These are phyloP conservation scores for Kitagawia praeruptora DNA, from an alignment of 129 eudicot species.

Conservation along the genomic window DNA sequence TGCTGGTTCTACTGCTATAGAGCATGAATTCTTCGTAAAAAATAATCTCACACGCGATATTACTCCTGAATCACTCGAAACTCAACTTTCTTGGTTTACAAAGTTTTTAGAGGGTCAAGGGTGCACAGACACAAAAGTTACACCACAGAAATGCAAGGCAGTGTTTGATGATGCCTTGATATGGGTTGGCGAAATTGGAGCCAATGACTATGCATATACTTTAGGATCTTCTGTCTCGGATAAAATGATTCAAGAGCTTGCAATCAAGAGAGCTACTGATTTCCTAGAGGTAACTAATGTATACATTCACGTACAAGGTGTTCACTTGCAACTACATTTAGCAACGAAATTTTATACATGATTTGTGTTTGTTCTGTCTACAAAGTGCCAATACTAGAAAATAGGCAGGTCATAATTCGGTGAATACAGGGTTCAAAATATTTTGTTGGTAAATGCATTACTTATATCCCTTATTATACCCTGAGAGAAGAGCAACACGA, in stretches of 20 bases:
- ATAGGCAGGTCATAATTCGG: not conserved
- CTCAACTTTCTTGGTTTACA: conserved; percentile 63
- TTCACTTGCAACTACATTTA: not conserved
- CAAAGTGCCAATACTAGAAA: not conserved
- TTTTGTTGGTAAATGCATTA: not conserved
- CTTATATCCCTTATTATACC: not conserved
- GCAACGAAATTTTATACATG: not conserved
- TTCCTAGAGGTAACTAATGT: conserved; percentile 49
- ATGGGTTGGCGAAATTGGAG: conserved; percentile 98
- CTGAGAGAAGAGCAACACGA: not conserved
- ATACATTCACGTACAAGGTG: not conserved
- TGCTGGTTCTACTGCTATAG: conserved; percentile 76
- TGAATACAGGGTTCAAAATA: not conserved
- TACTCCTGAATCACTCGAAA: conserved; percentile 51
- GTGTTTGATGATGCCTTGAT: conserved; percentile 63
- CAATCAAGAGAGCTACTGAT: conserved; percentile 37
- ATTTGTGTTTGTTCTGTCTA: not conserved
- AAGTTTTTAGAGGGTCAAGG: conserved; percentile 32
- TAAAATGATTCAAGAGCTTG: conserved; percentile 48
- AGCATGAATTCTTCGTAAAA: conserved; percentile 49
- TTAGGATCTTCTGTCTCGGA: conserved; percentile 39
- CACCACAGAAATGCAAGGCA: conserved; percentile 37
- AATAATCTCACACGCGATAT: conserved; percentile 52
- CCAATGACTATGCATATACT: conserved; percentile 77
- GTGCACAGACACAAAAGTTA: conserved; percentile 22